Evolutionary conservation across 2,329 filamentous ascomycete genomes (phyloP), one percentile per base, ranked within the genome.

Genomic region (Aspergillus eucalypticola): DNA sequence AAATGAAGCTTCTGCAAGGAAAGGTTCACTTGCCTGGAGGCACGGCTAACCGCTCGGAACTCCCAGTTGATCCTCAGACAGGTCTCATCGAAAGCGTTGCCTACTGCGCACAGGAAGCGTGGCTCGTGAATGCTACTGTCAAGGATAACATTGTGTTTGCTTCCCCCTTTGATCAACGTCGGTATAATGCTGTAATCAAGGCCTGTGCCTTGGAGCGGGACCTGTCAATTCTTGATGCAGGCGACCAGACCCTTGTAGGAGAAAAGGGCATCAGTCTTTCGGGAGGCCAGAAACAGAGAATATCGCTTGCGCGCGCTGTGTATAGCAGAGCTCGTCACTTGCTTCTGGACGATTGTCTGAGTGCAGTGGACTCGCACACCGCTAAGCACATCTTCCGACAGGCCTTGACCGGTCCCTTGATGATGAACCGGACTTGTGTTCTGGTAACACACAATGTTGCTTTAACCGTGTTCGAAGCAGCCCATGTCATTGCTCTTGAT

Each of bases 341-440:
- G 15, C 84, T 99, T 10, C 83, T 99, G 53, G 95, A 99, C 71
- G 95, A 99, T 75, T 96, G 96, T 64, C 83, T 99, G 46, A 97
- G 93, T 72, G 95, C 95, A 27, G 95, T 99, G 35, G 95, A 99
- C 75, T 96, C 95, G 3, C 95, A 99, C 70, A 98, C 95, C 0
- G 93, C 93, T 2, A 96, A 97, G 75, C 97, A 96, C 89, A 98
- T 99, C 66, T 98, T 98, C 78, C 90, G 90, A 73, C 90, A 96
- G 76, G 96, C 93, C 61, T 88, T 99, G 64, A 88, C 88, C 68
- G 95, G 95, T 2, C 90, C 91, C 5, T 79, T 99, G 54, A 98
- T 99, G 95, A 80, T 84, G 60, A 84, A 88, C 71, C 88, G 95
- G 44, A 98, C 95, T 27, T 98, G 95, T 75, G 91, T 99, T 56